Percentiles rank a stretch among this genome's conserved stretches.
Evolutionary conservation across 164 flowering plant genomes (phyloP).

Genomic region (Nymphaea thermarum): DNA sequence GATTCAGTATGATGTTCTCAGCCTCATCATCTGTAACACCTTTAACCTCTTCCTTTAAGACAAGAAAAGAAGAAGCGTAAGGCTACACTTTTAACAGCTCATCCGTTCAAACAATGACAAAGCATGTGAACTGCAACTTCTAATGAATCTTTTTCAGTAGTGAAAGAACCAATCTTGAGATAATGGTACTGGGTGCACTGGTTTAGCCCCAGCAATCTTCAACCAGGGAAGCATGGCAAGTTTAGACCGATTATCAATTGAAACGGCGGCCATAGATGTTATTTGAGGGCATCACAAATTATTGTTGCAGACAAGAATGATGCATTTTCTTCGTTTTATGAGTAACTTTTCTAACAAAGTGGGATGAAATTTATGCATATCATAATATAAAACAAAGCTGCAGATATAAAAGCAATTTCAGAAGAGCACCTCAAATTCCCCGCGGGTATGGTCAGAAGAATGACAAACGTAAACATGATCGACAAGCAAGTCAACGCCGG

Average conservation of each 20-base stretch:
- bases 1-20: slow-evolving; percentile 63
- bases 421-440: neutral
- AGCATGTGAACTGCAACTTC: neutral
- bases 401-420: neutral
- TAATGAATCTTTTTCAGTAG: neutral
- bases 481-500: slow-evolving; percentile 66
- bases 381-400: no score
- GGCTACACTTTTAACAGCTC: neutral
- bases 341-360: no score
- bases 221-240: no score
- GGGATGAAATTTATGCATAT: no score
- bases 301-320: no score
- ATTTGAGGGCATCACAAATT: no score
- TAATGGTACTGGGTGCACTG: no score
- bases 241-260: no score
- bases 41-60: neutral
- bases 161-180: no score
- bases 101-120: neutral
- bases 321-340: no score
- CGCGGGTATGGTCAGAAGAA: neutral
- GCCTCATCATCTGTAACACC: slow-evolving; percentile 16
- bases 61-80: neutral
- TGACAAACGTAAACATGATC: slow-evolving; percentile 21
- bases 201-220: no score
- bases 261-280: no score